Conservation (phyloP, 129 eudicot genomes). For the Dittrichia graveolens region DNA sequence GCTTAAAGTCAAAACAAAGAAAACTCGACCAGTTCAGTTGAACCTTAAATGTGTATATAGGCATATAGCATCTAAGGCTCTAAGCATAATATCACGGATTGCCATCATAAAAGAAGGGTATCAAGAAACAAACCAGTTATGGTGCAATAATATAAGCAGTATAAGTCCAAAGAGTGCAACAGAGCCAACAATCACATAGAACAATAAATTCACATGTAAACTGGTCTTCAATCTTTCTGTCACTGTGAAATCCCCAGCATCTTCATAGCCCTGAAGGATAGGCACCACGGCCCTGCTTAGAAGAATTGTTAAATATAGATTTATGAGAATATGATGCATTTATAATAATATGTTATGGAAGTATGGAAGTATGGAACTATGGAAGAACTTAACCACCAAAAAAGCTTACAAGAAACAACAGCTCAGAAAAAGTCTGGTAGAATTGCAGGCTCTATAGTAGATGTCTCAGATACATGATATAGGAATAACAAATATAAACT, state of each 20-base stretch:
- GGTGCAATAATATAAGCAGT: slow-evolving; percentile 54
- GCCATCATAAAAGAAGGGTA: slow-evolving; percentile 10
- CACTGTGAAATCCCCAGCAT: slow-evolving; percentile 93
- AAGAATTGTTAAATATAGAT: slow-evolving; percentile 42
- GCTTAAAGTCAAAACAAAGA: neutral
- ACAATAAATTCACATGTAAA: slow-evolving; percentile 69
- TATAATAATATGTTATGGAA: slow-evolving; percentile 14
- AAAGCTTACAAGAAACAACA: neutral
- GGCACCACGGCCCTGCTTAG: slow-evolving; percentile 98
- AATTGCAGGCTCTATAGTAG: slow-evolving; percentile 5
- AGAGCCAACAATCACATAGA: slow-evolving; percentile 63
- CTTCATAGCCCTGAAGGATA: slow-evolving; percentile 97
- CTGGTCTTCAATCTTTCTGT: slow-evolving; percentile 84
- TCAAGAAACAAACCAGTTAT: slow-evolving; percentile 61
- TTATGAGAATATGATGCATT: slow-evolving; percentile 41
- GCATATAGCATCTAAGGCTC: slow-evolving; percentile 8
- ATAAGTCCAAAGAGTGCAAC: slow-evolving; percentile 75
- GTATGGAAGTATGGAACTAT: neutral
- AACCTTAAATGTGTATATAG: neutral
- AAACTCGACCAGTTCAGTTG: neutral
- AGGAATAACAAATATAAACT: neutral
- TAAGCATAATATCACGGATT: neutral
- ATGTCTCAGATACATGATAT: slow-evolving; percentile 12
- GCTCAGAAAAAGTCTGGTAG: neutral
- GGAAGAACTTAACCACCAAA: slow-evolving; percentile 10